Evolutionary conservation across 768 basidiomycete species (phyloP).

Genomic region (Candolleomyces aberdarensis): DNA sequence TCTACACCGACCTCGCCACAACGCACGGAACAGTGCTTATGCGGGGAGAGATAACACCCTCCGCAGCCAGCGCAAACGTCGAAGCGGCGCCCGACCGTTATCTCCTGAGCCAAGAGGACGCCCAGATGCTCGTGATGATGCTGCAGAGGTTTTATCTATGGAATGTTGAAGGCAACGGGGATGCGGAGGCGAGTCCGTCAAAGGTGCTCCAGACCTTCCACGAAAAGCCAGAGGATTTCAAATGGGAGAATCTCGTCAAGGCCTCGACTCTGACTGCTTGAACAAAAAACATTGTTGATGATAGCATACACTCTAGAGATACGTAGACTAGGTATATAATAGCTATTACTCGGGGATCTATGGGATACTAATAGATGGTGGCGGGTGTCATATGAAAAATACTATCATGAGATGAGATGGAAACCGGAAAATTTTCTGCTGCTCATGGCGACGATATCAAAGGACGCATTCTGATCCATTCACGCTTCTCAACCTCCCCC

Average conservation of each 20-base stretch:
- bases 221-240: conserved; percentile 72
- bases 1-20: conserved; percentile 84
- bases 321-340: too few relatives aligned
- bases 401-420: neutral
- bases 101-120: conserved; percentile 75
- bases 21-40: conserved; percentile 83
- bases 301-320: neutral
- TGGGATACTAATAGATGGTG: neutral
- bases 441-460: conserved; percentile 30
- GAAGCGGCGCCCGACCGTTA: conserved; percentile 36
- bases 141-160: conserved; percentile 87
- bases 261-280: conserved; percentile 20
- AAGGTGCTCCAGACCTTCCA: conserved; percentile 69
- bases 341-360: neutral
- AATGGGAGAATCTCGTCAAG: conserved; percentile 77
- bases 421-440: neutral
- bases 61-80: conserved; percentile 36
- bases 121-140: conserved; percentile 76
- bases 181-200: conserved; percentile 37
- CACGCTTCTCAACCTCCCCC: conserved; percentile 50
- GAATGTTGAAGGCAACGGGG: conserved; percentile 26
- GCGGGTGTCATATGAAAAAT: too few relatives aligned
- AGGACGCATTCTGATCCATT: conserved; percentile 58
- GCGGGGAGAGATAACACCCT: conserved; percentile 87
- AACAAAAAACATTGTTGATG: too few relatives aligned